Conservation (phyloP, 345 rosid genomes). For the Geranium rotundifolium region DNA sequence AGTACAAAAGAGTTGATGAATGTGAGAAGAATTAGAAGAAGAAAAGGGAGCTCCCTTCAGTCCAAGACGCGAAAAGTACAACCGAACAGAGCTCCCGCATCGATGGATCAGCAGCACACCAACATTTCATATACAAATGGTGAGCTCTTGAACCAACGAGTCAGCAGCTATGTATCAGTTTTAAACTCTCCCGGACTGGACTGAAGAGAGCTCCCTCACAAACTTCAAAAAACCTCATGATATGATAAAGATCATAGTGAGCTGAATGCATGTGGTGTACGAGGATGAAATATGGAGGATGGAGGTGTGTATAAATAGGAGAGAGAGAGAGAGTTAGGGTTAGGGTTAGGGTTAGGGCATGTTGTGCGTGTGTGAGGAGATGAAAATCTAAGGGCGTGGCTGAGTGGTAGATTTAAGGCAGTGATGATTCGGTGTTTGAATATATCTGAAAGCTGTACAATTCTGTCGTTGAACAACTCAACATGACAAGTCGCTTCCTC, state of each 20-base stretch:
- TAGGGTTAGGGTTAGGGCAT: no score
- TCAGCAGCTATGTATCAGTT: constrained; percentile 33
- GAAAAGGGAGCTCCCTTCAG: constrained; percentile 47
- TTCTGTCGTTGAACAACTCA: no score
- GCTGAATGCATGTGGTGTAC: neutral
- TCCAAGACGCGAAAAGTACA: constrained; percentile 36
- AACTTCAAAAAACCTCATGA: no score
- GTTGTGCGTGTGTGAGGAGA: no score
- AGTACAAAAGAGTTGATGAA: no score
- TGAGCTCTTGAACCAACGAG: constrained; percentile 37
- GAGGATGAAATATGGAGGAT: neutral
- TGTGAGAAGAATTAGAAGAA: neutral
- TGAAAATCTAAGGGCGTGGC: no score
- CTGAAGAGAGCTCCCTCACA: constrained; percentile 40
- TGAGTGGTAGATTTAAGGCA: no score
- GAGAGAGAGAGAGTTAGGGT: no score
- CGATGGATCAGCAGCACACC: constrained; percentile 34
- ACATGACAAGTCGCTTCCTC: no score
- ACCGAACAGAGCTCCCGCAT: constrained; percentile 33
- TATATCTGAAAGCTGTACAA: no score
- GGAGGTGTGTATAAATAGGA: constrained; percentile 6
- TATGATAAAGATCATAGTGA: neutral
- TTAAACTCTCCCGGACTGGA: constrained; percentile 23
- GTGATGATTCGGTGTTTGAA: no score
- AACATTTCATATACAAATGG: constrained; percentile 2